Evolutionary conservation across 495 filamentous ascomycete species (phyloP).

Genomic region (Talaromyces nanjingensis): DNA sequence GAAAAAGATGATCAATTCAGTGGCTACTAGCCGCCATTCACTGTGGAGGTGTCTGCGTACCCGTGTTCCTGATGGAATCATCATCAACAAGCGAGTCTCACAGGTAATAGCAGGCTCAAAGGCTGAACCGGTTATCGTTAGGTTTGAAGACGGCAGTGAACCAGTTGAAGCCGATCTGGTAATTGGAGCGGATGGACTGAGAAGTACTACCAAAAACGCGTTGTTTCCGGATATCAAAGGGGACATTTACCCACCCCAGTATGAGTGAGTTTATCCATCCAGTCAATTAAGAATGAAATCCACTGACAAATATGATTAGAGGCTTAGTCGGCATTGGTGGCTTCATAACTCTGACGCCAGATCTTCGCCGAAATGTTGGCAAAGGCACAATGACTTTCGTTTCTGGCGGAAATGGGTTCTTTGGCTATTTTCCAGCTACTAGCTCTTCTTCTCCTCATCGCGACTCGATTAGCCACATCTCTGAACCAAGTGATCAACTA

Average conservation of each 20-base stretch:
- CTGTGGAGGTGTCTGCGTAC: constrained; percentile 27
- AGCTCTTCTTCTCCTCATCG: constrained; percentile 15
- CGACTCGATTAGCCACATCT: constrained; percentile 23
- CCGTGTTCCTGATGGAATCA: constrained; percentile 23
- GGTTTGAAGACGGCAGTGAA: constrained; percentile 24
- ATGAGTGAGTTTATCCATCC: constrained; percentile 25
- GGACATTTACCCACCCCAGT: constrained; percentile 29
- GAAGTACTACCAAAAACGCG: constrained; percentile 37
- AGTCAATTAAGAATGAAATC: background rate
- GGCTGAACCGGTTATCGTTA: constrained; percentile 16
- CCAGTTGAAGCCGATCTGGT: constrained; percentile 43
- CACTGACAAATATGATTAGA: constrained; percentile 18
- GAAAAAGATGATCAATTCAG: constrained; percentile 19
- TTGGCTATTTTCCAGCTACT: constrained; percentile 44
- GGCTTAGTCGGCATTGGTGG: constrained; percentile 48
- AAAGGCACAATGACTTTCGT: constrained; percentile 45
- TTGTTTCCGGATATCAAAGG: constrained; percentile 33
- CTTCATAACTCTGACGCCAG: constrained; percentile 31
- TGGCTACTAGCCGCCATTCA: constrained; percentile 28
- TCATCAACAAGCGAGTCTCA: constrained; percentile 23
- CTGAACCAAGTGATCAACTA: constrained; percentile 26
- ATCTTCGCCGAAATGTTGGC: constrained; percentile 18
- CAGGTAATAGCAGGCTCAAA: constrained; percentile 15
- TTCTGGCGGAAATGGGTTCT: constrained; percentile 49
- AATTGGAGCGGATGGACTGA: constrained; percentile 56